Conservation (phyloP, 1,284 basidiomycete species). For the Cerrena zonata region DNA sequence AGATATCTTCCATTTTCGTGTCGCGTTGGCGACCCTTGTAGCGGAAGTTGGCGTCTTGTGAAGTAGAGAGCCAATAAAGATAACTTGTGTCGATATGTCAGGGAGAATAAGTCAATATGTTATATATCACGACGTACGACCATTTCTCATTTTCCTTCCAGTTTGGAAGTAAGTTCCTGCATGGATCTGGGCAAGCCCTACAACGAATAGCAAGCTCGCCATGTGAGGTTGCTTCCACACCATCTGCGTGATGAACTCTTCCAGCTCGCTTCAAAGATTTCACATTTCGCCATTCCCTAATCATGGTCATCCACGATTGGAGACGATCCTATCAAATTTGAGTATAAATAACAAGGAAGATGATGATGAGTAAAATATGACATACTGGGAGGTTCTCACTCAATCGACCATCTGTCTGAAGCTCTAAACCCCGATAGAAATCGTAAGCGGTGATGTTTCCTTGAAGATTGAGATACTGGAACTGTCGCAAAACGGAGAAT, state of each 20-base stretch:
- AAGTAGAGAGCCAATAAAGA: constrained; percentile 24
- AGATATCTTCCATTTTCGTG: no score
- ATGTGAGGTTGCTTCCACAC: constrained; percentile 16
- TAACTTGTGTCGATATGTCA: constrained; percentile 17
- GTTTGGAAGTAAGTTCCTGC: constrained; percentile 26
- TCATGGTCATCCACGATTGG: neutral
- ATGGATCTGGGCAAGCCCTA: constrained; percentile 31
- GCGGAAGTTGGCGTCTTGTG: no score
- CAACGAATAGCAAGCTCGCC: constrained; percentile 30
- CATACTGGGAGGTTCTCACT: constrained; percentile 2
- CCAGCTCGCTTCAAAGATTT: constrained; percentile 28
- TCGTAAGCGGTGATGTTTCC: constrained; percentile 11
- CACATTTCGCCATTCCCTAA: constrained; percentile 21
- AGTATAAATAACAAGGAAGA: no score
- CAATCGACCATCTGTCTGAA: no score
- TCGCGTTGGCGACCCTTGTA: constrained; percentile 18
- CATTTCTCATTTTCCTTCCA: constrained; percentile 24
- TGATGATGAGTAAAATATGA: neutral
- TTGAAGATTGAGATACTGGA: constrained; percentile 10
- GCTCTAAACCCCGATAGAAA: constrained; percentile 7
- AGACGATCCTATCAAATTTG: constrained; percentile 2
- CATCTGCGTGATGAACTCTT: constrained; percentile 22
- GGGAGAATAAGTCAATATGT: neutral
- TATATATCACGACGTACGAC: neutral
- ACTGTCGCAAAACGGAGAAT: constrained; percentile 4